Conservation (phyloP, 2,329 filamentous ascomycete species). For the Clarireedia monteithiana region DNA sequence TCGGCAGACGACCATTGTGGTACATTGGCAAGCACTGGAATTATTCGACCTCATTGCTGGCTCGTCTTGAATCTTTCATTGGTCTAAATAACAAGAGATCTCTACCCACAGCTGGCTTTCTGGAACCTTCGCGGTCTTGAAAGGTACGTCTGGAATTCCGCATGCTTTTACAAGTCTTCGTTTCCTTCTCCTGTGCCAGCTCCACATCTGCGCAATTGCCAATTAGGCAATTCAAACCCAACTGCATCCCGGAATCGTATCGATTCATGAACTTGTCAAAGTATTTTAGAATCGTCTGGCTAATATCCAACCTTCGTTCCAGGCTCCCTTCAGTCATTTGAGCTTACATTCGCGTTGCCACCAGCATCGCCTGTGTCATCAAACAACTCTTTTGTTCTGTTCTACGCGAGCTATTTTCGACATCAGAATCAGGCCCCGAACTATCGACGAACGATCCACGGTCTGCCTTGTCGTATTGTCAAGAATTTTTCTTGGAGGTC, state of each 20-base stretch:
- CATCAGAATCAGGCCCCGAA: constrained; percentile 7
- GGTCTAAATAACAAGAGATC: not conserved
- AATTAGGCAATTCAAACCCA: not conserved
- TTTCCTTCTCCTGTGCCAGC: not conserved
- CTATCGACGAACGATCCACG: constrained; percentile 10
- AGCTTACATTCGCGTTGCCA: constrained; percentile 15
- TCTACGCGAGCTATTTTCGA: constrained; percentile 19
- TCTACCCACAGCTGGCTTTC: not conserved
- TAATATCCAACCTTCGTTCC: constrained; percentile 4
- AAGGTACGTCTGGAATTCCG: constrained; percentile 4
- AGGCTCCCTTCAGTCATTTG: constrained; percentile 11
- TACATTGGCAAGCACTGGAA: not conserved
- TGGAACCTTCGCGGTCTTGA: not conserved
- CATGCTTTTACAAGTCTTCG: not conserved
- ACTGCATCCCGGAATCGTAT: not conserved
- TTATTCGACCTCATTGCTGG: not conserved
- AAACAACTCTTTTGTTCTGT: constrained; percentile 18
- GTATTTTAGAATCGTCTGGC: constrained; percentile 9
- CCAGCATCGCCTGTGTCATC: constrained; percentile 24
- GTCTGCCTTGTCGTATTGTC: constrained; percentile 9
- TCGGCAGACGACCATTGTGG: not conserved
- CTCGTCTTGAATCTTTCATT: not conserved
- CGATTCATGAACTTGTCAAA: not conserved
- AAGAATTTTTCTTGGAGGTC: constrained; percentile 4
- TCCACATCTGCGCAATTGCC: constrained; percentile 1